Conservation (phyloP, 1,139 yeast genomes). For the Suhomyces kunorum region DNA sequence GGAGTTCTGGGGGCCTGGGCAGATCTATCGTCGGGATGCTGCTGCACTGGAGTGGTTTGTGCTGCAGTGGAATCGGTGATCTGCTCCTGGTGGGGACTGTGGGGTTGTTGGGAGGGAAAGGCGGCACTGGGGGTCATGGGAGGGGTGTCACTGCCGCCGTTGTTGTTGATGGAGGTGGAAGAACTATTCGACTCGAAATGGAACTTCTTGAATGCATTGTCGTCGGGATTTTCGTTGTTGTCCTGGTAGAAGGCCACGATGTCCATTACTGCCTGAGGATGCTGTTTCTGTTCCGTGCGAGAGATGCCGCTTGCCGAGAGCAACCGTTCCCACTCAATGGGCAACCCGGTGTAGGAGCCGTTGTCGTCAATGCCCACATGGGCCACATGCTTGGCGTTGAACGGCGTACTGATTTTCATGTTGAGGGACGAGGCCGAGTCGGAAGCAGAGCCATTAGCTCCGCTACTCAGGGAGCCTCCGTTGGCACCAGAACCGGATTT, state of each 20-base stretch:
- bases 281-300: constrained; percentile 78
- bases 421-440: constrained; percentile 32
- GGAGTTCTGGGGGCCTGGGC: constrained; percentile 23
- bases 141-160: constrained; percentile 12
- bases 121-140: constrained; percentile 19
- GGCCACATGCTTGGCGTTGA: constrained; percentile 85
- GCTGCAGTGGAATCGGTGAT: constrained; percentile 1
- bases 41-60: constrained; percentile 12
- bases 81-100: constrained; percentile 9
- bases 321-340: constrained; percentile 86
- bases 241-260: constrained; percentile 87
- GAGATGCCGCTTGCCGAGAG: constrained; percentile 86
- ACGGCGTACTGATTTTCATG: constrained; percentile 82
- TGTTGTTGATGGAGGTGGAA: constrained; percentile 23
- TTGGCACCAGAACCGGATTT: constrained; percentile 16
- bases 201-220: constrained; percentile 77
- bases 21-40: constrained; percentile 12
- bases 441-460: constrained; percentile 16
- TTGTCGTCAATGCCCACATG: constrained; percentile 92
- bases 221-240: constrained; percentile 59
- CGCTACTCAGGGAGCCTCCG: constrained; percentile 6
- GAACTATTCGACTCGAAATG: constrained; percentile 34
- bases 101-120: constrained; percentile 15
- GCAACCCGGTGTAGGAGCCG: constrained; percentile 87
- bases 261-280: constrained; percentile 93